Percentiles rank a stretch among this genome's conserved stretches.
These are phyloP conservation scores for Candida andamanensis DNA, from an alignment of 805 yeast genomes.

Conservation along the genomic window DNA sequence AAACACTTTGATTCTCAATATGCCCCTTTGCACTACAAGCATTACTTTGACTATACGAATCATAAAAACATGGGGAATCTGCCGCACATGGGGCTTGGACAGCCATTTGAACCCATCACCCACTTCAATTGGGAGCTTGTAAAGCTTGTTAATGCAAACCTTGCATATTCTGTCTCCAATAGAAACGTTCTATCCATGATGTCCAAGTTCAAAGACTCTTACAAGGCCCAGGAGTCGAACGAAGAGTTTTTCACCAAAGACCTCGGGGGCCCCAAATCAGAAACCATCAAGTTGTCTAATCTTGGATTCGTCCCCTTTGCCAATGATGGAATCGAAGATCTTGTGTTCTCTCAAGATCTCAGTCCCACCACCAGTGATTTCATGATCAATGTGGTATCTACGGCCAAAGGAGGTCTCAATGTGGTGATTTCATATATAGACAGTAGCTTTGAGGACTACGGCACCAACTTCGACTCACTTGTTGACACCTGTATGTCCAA, in stretches of 20 bases:
- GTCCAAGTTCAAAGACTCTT: conserved; percentile 15
- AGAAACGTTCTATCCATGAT: conserved; percentile 19
- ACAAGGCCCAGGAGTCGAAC: conserved; percentile 10
- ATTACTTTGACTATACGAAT: conserved; percentile 13
- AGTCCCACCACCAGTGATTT: conserved; percentile 32
- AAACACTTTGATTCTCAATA: conserved; percentile 15
- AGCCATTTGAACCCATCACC: conserved; percentile 24
- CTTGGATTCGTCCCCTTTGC: conserved; percentile 28
- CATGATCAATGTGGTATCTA: conserved; percentile 26
- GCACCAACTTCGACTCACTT: conserved; percentile 20
- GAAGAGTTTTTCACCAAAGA: conserved; percentile 16
- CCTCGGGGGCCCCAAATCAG: conserved; percentile 23
- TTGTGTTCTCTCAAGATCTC: conserved; percentile 34
- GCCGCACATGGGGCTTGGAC: conserved; percentile 30
- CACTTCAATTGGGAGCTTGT: conserved; percentile 32
- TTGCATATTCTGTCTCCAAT: conserved; percentile 17
- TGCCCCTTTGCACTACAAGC: conserved; percentile 14
- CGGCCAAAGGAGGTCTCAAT: conserved; percentile 29
- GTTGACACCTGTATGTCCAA: conserved; percentile 16
- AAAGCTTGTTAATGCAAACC: conserved; percentile 14
- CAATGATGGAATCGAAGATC: conserved; percentile 16
- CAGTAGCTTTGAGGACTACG: conserved; percentile 20
- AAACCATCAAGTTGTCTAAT: conserved; percentile 32
- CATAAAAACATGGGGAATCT: conserved; percentile 27
- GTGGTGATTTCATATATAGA: conserved; percentile 28